Percentiles rank a stretch among this genome's conserved stretches.
Evolutionary conservation across 106 monocot species (phyloP).

Genomic region (Dioscorea zingiberensis): DNA sequence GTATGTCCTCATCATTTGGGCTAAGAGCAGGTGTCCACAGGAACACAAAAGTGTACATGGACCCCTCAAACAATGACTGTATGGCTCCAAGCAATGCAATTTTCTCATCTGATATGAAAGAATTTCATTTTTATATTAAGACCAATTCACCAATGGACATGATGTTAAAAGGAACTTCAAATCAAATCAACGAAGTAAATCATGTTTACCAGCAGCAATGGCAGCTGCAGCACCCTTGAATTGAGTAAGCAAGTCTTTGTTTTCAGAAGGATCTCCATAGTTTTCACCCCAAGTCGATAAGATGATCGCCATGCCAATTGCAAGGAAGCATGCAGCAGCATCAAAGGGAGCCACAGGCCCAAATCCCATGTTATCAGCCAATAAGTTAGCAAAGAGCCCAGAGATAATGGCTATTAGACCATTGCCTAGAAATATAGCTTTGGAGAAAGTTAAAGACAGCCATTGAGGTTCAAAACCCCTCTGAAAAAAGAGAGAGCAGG

Average conservation of each 20-base stretch:
- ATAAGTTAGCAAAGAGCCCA: slow-evolving; percentile 78
- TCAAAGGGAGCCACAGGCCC: slow-evolving; percentile 96
- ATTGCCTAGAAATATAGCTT: slow-evolving; percentile 99
- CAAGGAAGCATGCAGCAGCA: slow-evolving; percentile 91
- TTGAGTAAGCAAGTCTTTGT: slow-evolving; percentile 68
- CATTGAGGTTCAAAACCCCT: slow-evolving; percentile 97
- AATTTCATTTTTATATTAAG: neutral
- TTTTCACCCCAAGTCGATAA: slow-evolving; percentile 90
- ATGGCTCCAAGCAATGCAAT: slow-evolving; percentile 97
- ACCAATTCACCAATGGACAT: neutral
- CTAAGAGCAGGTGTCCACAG: slow-evolving; percentile 96
- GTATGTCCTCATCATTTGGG: slow-evolving; percentile 94
- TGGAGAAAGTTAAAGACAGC: slow-evolving; percentile 95
- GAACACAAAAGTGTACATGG: slow-evolving; percentile 98
- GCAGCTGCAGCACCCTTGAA: slow-evolving; percentile 85
- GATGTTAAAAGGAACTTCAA: neutral
- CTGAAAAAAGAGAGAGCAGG: slow-evolving; percentile 28
- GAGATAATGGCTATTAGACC: slow-evolving; percentile 80
- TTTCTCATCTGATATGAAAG: slow-evolving; percentile 71
- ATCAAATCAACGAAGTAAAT: neutral
- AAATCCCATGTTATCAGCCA: slow-evolving; percentile 83
- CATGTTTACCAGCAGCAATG: slow-evolving; percentile 83
- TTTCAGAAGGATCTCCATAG: slow-evolving; percentile 93
- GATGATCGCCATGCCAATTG: slow-evolving; percentile 93
- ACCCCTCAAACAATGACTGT: slow-evolving; percentile 95